phyloP scores from a whole-genome alignment of 1,284 basidiomycete genomes.

The Ganoderma resinaceum region DNA sequence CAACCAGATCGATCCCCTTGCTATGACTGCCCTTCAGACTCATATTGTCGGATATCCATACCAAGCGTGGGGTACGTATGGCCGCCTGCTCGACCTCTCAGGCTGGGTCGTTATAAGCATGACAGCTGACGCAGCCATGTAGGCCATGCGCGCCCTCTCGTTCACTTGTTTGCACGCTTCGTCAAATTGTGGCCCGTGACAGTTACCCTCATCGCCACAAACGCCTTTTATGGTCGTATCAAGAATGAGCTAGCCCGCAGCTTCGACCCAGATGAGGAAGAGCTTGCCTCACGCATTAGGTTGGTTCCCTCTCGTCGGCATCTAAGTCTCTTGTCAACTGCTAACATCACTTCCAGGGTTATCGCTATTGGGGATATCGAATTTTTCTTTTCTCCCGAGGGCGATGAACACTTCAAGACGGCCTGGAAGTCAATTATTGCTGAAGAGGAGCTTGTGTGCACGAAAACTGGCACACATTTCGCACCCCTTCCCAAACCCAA shows the following conservation, averaged over 20 bases:
- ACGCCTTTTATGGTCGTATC: constrained; percentile 23
- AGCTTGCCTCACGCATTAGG: constrained; percentile 21
- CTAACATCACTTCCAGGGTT: constrained; percentile 17
- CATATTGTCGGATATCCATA: constrained; percentile 8
- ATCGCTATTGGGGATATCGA: background rate
- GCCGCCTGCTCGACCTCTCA: background rate
- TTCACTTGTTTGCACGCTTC: constrained; percentile 27
- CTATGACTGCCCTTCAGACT: background rate
- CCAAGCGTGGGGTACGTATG: background rate
- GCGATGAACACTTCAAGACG: background rate
- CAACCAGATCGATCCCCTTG: background rate
- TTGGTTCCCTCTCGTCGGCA: background rate
- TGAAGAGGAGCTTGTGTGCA: constrained; percentile 12
- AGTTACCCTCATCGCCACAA: constrained; percentile 31
- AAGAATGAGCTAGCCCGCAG: constrained; percentile 29
- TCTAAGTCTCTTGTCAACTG: background rate
- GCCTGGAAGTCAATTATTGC: constrained; percentile 9
- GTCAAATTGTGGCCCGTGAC: constrained; percentile 27
- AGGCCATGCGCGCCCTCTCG: constrained; percentile 36
- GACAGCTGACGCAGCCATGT: background rate
- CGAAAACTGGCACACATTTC: constrained; percentile 10
- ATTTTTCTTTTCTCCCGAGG: background rate
- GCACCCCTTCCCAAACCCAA: constrained; percentile 2
- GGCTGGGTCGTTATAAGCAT: background rate
- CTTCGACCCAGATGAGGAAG: constrained; percentile 25